Evolutionary conservation across 768 basidiomycete species (phyloP).

Genomic region (Baorangia bicolor): DNA sequence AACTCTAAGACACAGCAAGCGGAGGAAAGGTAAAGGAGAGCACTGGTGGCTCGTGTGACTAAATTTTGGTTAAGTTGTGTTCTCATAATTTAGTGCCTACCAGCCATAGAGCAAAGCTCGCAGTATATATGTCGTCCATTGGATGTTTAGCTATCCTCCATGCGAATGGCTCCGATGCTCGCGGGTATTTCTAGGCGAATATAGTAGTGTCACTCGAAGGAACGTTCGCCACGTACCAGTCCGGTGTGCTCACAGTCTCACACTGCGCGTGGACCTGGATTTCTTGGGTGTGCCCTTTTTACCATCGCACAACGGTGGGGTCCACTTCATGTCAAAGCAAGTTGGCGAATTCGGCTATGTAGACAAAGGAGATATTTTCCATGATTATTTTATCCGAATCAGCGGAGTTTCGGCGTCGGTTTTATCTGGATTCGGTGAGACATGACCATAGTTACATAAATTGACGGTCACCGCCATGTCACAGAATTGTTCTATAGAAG

Average conservation of each 20-base stretch:
- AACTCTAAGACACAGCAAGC: background rate
- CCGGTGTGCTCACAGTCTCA: background rate
- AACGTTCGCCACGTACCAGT: background rate
- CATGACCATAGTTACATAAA: background rate
- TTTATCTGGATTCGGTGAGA: too few relatives aligned
- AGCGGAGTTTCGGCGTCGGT: too few relatives aligned
- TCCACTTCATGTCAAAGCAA: background rate
- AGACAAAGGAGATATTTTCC: background rate
- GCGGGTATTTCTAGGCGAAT: too few relatives aligned
- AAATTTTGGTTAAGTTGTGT: background rate
- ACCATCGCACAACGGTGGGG: background rate
- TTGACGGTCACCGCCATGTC: too few relatives aligned
- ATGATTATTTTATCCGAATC: background rate
- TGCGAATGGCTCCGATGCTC: too few relatives aligned
- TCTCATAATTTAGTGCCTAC: background rate
- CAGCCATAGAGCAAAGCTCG: background rate
- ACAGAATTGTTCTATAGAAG: too few relatives aligned
- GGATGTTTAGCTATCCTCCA: background rate
- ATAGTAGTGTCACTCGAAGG: too few relatives aligned
- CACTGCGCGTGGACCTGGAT: background rate
- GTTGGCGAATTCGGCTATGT: background rate
- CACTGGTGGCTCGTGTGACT: background rate
- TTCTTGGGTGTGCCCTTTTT: background rate
- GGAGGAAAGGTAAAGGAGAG: background rate
- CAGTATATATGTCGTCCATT: background rate